Evolutionary conservation across 2,329 filamentous ascomycete species (phyloP), one percentile per base, ranked within the genome.

Genomic region (Diaporthe vexans): DNA sequence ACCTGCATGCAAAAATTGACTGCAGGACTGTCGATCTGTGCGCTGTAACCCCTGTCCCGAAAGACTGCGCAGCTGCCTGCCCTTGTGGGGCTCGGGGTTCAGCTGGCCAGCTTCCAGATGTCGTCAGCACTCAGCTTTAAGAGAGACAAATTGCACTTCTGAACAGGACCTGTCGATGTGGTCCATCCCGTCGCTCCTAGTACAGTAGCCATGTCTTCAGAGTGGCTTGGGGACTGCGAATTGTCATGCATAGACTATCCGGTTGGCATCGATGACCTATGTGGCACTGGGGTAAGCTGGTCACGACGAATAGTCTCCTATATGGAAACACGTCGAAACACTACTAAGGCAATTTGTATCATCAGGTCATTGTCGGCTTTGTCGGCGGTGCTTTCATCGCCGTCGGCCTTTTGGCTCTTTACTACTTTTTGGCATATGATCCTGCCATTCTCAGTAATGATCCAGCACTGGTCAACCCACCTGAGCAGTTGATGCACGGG

Each of bases 181-280:
- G 29, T 33, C 29, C 29, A 33, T 33, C 29, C 29, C 29, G 29
- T 33, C 29, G 29, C 4, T 33, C 29, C 29, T 33, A 5, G 29
- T 33, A 33, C 29, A 33, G 7, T 1, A 33, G 29, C 29, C 29
- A 59, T 59, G 57, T 59, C 57, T 59, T 59, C 33, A 59, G 57
- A 59, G 33, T 59, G 57, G 33, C 57, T 59, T 24, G n/a, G 9
- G 21, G 56, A 9, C 33, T 59, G 57, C 57, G 57, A 59, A 35
- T 8, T 10, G 4, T 59, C 57, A 11, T 59, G 57, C 57, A 17
- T 21, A 35, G 57, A 59, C 33, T 59, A 59, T 37, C 57, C 57
- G 33, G 57, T 59, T 33, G 57, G 57, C 33, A 59, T 59, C 33
- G 57, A 59, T 40, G 57, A 59, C 6, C 57, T 59, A 17, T 37